These are phyloP conservation scores for Candida stauntonica DNA, from an alignment of 805 yeast genomes.

Conservation along the genomic window DNA sequence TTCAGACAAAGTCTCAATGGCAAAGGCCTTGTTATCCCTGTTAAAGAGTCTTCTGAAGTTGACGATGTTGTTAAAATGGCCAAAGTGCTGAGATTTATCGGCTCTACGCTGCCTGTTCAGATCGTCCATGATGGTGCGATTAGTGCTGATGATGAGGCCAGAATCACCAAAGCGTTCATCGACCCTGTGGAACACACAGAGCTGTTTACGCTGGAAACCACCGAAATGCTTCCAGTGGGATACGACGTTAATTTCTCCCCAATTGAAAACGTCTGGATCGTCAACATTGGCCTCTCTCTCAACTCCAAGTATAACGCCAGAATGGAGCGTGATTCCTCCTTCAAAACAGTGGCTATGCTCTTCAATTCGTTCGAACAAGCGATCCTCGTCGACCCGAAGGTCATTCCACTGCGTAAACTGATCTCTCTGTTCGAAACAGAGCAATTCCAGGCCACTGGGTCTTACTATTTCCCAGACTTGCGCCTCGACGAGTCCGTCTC, in stretches of 20 bases:
- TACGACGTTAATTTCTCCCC: constrained; percentile 18
- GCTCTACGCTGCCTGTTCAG: constrained; percentile 36
- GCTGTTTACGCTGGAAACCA: constrained; percentile 4
- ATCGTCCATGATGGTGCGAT: constrained; percentile 37
- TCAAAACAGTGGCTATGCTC: constrained; percentile 48
- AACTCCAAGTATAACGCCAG: constrained; percentile 3
- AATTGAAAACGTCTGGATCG: constrained; percentile 30
- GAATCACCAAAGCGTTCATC: constrained; percentile 7
- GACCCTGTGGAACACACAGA: constrained; percentile 5
- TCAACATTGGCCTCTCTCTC: constrained; percentile 16
- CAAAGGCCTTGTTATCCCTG: constrained; percentile 52
- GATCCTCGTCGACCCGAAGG: constrained; percentile 51
- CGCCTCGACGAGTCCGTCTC: constrained; percentile 4
- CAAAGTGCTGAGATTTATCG: constrained; percentile 35
- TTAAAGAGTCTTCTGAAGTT: constrained; percentile 35
- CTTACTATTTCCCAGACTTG: constrained; percentile 42
- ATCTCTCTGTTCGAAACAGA: constrained; percentile 31
- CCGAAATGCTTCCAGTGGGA: constrained; percentile 7
- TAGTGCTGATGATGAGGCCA: constrained; percentile 13
- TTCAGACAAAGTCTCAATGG: constrained; percentile 32
- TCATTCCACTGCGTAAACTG: constrained; percentile 39
- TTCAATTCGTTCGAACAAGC: constrained; percentile 51
- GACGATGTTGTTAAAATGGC: constrained; percentile 43
- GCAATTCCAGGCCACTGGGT: constrained; percentile 31
- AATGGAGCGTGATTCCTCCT: constrained; percentile 30